These are phyloP conservation scores for Eucalyptus viminalis DNA, from an alignment of 345 rosid species.

Conservation along the genomic window DNA sequence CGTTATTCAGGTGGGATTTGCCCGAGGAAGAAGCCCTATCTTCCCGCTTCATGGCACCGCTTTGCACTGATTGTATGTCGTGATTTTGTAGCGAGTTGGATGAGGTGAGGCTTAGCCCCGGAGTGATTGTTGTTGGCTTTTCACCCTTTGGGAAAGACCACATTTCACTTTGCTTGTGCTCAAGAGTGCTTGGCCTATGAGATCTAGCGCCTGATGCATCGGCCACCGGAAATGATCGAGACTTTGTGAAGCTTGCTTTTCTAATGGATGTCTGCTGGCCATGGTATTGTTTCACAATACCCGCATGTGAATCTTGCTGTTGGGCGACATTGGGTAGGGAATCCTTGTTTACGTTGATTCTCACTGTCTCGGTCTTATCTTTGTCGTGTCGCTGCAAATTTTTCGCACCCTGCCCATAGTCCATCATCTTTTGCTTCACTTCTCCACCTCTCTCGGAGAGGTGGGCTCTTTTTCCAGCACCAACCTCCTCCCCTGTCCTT, in stretches of 20 bases:
- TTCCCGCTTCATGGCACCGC: background rate
- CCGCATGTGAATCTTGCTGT: slow-evolving; percentile 18
- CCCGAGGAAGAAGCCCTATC: background rate
- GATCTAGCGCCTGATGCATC: slow-evolving; percentile 7
- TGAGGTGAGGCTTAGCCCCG: background rate
- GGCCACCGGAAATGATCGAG: slow-evolving; percentile 73
- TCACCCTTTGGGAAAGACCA: slow-evolving; percentile 42
- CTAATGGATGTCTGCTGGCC: slow-evolving; percentile 11
- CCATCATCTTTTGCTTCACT: background rate
- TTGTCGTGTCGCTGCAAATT: background rate
- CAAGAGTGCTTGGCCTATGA: slow-evolving; percentile 38
- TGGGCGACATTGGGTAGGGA: background rate
- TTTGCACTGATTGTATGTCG: background rate
- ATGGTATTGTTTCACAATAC: slow-evolving; percentile 6
- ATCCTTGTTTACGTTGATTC: background rate
- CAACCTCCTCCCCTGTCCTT: background rate
- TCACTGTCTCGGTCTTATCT: background rate
- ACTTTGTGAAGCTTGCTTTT: slow-evolving; percentile 31
- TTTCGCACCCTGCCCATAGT: background rate
- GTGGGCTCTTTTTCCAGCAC: background rate
- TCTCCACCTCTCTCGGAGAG: background rate
- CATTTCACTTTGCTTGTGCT: slow-evolving; percentile 60
- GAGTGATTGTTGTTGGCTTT: background rate
- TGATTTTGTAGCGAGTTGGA: background rate
- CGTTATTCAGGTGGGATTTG: background rate